Evolutionary conservation across 2,329 filamentous ascomycete species (phyloP).

Genomic region (Venturia nashicola): DNA sequence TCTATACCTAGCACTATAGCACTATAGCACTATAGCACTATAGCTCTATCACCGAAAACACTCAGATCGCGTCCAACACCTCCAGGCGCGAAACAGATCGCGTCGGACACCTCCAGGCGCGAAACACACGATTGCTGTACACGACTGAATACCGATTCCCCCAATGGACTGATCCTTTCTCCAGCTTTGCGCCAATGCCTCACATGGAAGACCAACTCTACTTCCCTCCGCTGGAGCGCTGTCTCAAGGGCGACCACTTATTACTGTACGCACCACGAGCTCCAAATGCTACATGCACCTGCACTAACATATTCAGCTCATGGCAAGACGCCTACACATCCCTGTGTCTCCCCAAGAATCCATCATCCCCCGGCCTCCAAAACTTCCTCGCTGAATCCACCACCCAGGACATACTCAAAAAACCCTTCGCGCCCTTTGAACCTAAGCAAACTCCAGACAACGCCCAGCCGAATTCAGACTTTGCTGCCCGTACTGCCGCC

Average conservation of each 20-base stretch:
- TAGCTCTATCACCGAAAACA: no score
- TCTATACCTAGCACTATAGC: no score
- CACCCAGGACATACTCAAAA: constrained; percentile 55
- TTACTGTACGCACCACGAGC: constrained; percentile 56
- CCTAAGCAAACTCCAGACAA: constrained; percentile 51
- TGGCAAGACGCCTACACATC: constrained; percentile 46
- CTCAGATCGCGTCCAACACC: neutral
- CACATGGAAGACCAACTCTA: constrained; percentile 47
- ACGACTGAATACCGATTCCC: neutral
- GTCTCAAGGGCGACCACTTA: constrained; percentile 66
- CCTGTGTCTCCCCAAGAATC: constrained; percentile 38
- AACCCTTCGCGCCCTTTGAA: constrained; percentile 58
- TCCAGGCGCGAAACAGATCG: neutral
- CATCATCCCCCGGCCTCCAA: constrained; percentile 39
- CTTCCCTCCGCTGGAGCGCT: constrained; percentile 75
- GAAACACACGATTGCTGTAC: neutral
- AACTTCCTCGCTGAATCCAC: constrained; percentile 61
- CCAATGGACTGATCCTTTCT: neutral
- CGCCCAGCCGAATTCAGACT: constrained; percentile 38
- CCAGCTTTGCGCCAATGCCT: constrained; percentile 18
- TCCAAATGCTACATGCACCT: neutral
- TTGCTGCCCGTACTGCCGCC: constrained; percentile 75
- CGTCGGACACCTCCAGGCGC: neutral
- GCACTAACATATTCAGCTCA: constrained; percentile 36
- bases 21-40: no score